These are phyloP conservation scores for Cryptosporidium sp. DNA, from an alignment of 169 alveolate genomes.

Conservation along the genomic window DNA sequence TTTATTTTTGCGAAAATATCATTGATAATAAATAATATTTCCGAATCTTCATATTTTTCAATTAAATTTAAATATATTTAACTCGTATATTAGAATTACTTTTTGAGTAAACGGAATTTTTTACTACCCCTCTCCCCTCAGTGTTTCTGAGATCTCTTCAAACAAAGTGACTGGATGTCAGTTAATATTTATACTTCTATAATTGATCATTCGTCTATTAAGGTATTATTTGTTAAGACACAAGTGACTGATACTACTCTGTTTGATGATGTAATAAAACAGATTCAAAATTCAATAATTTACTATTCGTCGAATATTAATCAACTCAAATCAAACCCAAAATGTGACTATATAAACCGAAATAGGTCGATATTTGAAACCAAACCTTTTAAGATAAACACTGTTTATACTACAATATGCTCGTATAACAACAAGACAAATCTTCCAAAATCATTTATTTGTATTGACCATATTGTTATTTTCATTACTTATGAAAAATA, in stretches of 20 bases:
- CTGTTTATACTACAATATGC: not conserved
- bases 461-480: slow-evolving; percentile 1
- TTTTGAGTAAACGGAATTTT: not conserved
- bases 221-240: slow-evolving; percentile 29
- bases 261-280: not conserved
- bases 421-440: not conserved
- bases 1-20: no score
- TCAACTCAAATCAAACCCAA: not conserved
- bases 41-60: no score
- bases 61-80: no score
- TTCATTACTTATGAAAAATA: not conserved
- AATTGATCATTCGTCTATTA: slow-evolving; percentile 10
- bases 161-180: slow-evolving; percentile 7
- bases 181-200: slow-evolving; percentile 12
- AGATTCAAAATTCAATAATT: slow-evolving; percentile 1
- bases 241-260: not conserved
- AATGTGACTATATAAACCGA: not conserved
- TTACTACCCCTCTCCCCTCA: slow-evolving; percentile 23
- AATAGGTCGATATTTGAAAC: not conserved
- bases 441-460: not conserved
- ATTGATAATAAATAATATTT: no score
- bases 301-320: not conserved
- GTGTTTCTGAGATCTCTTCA: not conserved
- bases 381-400: not conserved
- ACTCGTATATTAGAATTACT: not conserved